Evolutionary conservation across 2,329 filamentous ascomycete genomes (phyloP), one percentile per base, ranked within the genome.

Genomic region (Trichoderma simmonsii): DNA sequence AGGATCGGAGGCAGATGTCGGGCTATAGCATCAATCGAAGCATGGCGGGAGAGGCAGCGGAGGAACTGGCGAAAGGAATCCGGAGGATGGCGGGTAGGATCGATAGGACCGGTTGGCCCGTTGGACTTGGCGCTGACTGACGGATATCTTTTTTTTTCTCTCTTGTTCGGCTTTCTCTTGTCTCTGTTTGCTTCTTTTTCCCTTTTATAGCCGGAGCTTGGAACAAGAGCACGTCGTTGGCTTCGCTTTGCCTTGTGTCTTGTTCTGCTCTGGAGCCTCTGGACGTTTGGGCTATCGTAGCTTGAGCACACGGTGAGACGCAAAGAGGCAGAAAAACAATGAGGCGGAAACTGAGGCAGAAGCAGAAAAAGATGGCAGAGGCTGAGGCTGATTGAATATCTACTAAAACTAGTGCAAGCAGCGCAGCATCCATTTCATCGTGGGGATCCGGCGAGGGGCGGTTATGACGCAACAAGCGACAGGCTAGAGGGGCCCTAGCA

Each of bases 401-500:
- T 67, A 57, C 34, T 69, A 39, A 21, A 34, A 28, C 39, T 63
- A 51, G 28, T 48, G 51, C 34, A 18, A 34, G 36, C 66, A 62
- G 43, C 21, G 26, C 66, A 61, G 64, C 39, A 57, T 28, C 48
- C 48, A 24, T 54, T 61, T 68, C 36, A 61, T 72, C 66, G 67
- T 70, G 71, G 67, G 67, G 60, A 61, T 32, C 26, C 61, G 71
- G 57, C 73, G 73, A 72, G 73, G 73, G 73, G 73, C 71, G n/a
- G 69, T 32, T 74, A 74, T 74, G 73, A 74, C 73, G 73, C 73
- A 74, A 70, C 67, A 43, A 62, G 68, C 36, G 39, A 51, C 56
- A 34, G 32, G 66, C 66, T 51, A 54, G 39, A 51, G 59, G 21
- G 18, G 36, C 66, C 66, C 66, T 69, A 69, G 54, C 66, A 61